phyloP scores from a whole-genome alignment of 1,284 basidiomycete genomes.

The Ceratobasidium sp. region DNA sequence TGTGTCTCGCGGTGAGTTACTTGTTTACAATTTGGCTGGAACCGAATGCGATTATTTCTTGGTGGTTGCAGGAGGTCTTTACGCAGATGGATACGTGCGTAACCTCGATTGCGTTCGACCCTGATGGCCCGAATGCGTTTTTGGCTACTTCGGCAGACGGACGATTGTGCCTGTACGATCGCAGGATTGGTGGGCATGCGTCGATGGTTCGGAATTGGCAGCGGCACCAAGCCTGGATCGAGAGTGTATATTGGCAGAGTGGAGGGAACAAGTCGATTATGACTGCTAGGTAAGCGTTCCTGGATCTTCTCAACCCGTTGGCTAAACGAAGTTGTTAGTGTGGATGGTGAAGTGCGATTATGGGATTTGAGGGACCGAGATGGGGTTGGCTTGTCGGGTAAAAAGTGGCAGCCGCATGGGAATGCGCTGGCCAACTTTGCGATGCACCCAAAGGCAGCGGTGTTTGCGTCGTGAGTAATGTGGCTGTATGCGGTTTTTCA shows the following conservation, averaged over 20 bases:
- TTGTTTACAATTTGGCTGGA: slow-evolving; percentile 32
- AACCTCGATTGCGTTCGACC: slow-evolving; percentile 87
- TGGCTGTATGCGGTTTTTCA: slow-evolving; percentile 15
- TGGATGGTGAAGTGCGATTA: slow-evolving; percentile 90
- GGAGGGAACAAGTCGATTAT: slow-evolving; percentile 80
- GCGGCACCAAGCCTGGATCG: slow-evolving; percentile 92
- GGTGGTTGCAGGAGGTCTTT: slow-evolving; percentile 74
- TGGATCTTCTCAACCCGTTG: slow-evolving; percentile 31
- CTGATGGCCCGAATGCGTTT: slow-evolving; percentile 83
- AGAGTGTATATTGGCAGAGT: slow-evolving; percentile 90
- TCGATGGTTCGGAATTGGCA: slow-evolving; percentile 86
- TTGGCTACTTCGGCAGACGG: slow-evolving; percentile 96
- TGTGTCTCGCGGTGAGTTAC: slow-evolving; percentile 76
- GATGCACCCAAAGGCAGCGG: slow-evolving; percentile 85
- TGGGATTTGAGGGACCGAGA: slow-evolving; percentile 90
- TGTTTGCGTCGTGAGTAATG: slow-evolving; percentile 88
- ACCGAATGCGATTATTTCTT: slow-evolving; percentile 44
- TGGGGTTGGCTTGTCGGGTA: slow-evolving; percentile 63
- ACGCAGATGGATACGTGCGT: slow-evolving; percentile 92
- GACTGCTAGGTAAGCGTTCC: slow-evolving; percentile 82
- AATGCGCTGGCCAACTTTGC: slow-evolving; percentile 87
- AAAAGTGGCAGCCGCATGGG: slow-evolving; percentile 74
- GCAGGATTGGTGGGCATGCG: slow-evolving; percentile 82
- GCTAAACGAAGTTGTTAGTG: slow-evolving; percentile 61
- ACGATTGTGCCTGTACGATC: slow-evolving; percentile 90